A percentile compares a stretch with the other conserved stretches of the same genome.
phyloP scores from a whole-genome alignment of 2,329 filamentous ascomycete genomes.

The Coleophoma cylindrospora region DNA sequence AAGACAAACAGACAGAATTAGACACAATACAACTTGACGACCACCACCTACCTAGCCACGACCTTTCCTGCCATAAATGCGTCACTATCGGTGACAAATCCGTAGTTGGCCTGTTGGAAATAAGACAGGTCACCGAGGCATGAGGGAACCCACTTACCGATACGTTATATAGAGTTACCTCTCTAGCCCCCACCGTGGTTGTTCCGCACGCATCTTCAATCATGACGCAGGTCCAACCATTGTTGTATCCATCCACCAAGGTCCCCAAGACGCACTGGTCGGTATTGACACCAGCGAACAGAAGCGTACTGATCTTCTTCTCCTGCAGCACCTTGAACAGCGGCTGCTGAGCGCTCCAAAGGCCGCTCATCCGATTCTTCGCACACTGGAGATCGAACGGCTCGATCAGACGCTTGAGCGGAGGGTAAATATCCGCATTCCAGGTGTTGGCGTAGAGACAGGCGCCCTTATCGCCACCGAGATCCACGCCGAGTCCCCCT shows the following conservation, averaged over 20 bases:
- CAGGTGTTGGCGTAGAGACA: constrained; percentile 48
- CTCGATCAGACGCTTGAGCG: constrained; percentile 34
- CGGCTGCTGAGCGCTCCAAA: constrained; percentile 42
- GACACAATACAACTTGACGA: constrained; percentile 4
- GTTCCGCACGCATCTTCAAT: constrained; percentile 51
- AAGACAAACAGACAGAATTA: too few species aligned
- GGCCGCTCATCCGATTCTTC: constrained; percentile 54
- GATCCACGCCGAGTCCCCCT: constrained; percentile 40
- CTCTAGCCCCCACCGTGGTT: constrained; percentile 33
- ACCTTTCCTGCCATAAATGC: constrained; percentile 1
- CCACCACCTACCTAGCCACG: constrained; percentile 1
- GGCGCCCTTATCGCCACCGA: constrained; percentile 36
- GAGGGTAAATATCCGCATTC: constrained; percentile 48
- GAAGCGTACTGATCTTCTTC: constrained; percentile 37
- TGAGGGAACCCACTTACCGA: constrained; percentile 25
- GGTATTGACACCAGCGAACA: constrained; percentile 56
- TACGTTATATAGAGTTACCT: constrained; percentile 30
- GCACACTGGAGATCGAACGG: constrained; percentile 43
- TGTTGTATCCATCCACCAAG: constrained; percentile 47
- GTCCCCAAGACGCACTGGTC: constrained; percentile 57
- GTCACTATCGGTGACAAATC: constrained; percentile 16
- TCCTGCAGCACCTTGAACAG: constrained; percentile 36
- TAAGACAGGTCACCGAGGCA: not conserved
- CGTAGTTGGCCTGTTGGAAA: constrained; percentile 11
- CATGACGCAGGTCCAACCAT: constrained; percentile 50